These are phyloP conservation scores for Morella rubra DNA, from an alignment of 306 rosid genomes.

Conservation along the genomic window DNA sequence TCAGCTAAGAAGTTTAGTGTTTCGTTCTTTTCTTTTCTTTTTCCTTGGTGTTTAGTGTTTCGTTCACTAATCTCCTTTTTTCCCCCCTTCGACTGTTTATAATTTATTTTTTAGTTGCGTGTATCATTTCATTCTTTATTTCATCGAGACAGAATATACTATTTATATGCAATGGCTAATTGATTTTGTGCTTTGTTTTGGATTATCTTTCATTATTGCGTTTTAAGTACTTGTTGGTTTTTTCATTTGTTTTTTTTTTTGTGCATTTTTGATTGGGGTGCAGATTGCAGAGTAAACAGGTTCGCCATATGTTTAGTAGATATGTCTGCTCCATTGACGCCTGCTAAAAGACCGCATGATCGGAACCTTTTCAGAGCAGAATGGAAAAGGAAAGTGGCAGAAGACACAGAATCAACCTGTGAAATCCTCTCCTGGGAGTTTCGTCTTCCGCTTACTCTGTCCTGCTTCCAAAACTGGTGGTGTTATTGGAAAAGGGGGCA, in stretches of 20 bases:
- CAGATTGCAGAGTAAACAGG: constrained; percentile 20
- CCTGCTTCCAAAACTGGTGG: constrained; percentile 53
- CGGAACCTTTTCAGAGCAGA: constrained; percentile 31
- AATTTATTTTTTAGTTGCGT: neutral
- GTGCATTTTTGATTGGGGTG: neutral
- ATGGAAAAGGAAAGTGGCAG: constrained; percentile 65
- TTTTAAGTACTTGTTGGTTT: neutral
- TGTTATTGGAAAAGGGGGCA: constrained; percentile 68
- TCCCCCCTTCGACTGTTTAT: too few species aligned
- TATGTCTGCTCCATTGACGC: constrained; percentile 60
- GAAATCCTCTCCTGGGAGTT: constrained; percentile 37
- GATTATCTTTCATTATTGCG: neutral
- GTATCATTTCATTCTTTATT: neutral
- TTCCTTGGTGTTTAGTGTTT: neutral
- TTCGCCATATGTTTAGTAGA: constrained; percentile 19
- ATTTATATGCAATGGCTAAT: too few species aligned
- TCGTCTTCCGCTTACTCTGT: constrained; percentile 62
- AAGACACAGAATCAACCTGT: constrained; percentile 41
- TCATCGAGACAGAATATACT: neutral
- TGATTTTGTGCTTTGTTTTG: neutral
- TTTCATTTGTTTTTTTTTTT: neutral
- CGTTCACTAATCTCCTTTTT: too few species aligned
- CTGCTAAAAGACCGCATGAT: constrained; percentile 72
- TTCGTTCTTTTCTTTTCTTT: too few species aligned
- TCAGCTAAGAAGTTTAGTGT: neutral